These are phyloP conservation scores for Eucalyptus rudis DNA, from an alignment of 345 rosid species.

Conservation along the genomic window DNA sequence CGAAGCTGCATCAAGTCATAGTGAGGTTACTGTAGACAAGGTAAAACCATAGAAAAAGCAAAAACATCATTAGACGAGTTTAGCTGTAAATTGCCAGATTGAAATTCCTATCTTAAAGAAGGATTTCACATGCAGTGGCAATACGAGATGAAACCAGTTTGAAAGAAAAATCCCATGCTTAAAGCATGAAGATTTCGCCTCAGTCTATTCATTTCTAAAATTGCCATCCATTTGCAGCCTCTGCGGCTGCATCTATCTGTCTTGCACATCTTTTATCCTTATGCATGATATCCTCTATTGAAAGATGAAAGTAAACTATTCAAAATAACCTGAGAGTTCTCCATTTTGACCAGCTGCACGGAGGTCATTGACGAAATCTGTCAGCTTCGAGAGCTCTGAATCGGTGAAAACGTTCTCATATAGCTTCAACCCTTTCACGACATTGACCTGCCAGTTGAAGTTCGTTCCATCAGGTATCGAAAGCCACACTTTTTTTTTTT, in stretches of 20 bases:
- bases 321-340: slow-evolving; percentile 53
- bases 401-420: slow-evolving; percentile 65
- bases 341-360: slow-evolving; percentile 85
- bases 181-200: neutral
- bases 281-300: neutral
- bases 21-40: neutral
- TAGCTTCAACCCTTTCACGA: slow-evolving; percentile 86
- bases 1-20: neutral
- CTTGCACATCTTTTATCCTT: neutral
- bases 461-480: neutral
- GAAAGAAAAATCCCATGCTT: neutral
- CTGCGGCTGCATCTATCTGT: neutral
- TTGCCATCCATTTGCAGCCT: neutral
- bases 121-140: neutral
- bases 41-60: neutral
- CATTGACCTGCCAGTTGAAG: slow-evolving; percentile 68
- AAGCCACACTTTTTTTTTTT: neutral
- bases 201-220: neutral
- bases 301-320: neutral
- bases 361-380: slow-evolving; percentile 42
- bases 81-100: neutral
- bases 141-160: neutral
- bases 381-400: slow-evolving; percentile 66
- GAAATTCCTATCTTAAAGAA: neutral
- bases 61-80: neutral